Evolutionary conservation across 768 basidiomycete genomes (phyloP), one percentile per base, ranked within the genome.

Genomic region (Pisolithus albus): DNA sequence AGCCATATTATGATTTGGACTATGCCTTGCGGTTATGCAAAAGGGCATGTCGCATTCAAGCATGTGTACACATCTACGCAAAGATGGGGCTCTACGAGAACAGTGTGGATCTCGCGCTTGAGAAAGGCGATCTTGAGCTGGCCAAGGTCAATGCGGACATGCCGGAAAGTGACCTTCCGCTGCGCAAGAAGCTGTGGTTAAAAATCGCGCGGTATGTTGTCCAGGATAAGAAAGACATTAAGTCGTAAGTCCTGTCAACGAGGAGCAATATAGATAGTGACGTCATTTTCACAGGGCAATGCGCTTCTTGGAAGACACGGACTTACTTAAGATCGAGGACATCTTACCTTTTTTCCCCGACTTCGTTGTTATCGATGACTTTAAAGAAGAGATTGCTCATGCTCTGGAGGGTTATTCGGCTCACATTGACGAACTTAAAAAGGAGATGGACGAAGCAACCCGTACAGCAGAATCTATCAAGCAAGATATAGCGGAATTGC

Each of bases 331-430:
- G 70, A 95, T 99, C 57, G 96, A 99, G 64, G 96, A 99, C 63
- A 96, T 99, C 55, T 73, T 99, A 16, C 96, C 96, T 5, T 99
- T 98, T 83, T 98, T 99, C 83, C 95, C 96, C 2, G 95, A 98
- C 70, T 99, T 99, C 64, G 92, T 95, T 11, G 90, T 97, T 53
- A 97, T 99, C 58, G 96, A 98, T 64, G 96, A 98, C 65, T 98
- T 99, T 79, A 99, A 99, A 67, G 90, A 95, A 60, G 95, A 98
- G 70, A 98, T 98, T 57, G 95, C 94, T 46, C 85, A 86, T 54
- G 96, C 96, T 0, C 72, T 99, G 57, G 95, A 99, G 64, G 88
- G 88, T 2, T 98, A 97, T 64, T 90, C 91, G 39, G 79, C 84
- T 16, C 89, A 92, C 59, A 98, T 98, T 43, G 92, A 94, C 49